phyloP scores from a whole-genome alignment of 2,329 filamentous ascomycete species.

The Exophiala oligosperma region DNA sequence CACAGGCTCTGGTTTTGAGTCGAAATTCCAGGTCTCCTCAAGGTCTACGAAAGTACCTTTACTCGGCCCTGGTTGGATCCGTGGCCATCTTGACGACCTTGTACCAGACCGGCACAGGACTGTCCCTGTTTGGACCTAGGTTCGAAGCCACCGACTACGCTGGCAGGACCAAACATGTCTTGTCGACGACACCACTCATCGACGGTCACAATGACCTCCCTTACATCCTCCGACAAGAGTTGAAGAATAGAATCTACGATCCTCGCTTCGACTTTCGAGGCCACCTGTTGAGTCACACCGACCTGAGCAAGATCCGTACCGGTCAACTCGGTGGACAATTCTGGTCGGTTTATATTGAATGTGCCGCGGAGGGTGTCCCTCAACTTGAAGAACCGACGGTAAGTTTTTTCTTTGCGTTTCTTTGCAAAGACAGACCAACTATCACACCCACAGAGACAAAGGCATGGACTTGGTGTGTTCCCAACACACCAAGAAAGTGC shows the following conservation, averaged over 20 bases:
- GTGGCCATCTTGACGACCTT: too few species aligned
- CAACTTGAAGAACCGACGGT: too few species aligned
- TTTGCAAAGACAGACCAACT: neutral
- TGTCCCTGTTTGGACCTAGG: neutral
- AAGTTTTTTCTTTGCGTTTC: too few species aligned
- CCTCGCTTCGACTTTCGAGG: neutral
- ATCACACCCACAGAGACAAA: too few species aligned
- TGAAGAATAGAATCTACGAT: constrained; percentile 34
- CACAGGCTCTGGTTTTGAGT: too few species aligned
- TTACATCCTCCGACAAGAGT: constrained; percentile 30
- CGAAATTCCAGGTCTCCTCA: too few species aligned
- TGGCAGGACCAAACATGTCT: neutral
- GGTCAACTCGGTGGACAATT: constrained; percentile 34
- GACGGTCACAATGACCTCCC: constrained; percentile 39
- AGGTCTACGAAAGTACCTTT: too few species aligned
- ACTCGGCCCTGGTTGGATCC: too few species aligned
- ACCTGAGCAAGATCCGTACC: constrained; percentile 29
- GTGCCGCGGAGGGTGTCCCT: constrained; percentile 2
- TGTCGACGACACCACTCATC: constrained; percentile 25
- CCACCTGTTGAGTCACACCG: constrained; percentile 28
- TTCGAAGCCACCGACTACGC: neutral
- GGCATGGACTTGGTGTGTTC: too few species aligned
- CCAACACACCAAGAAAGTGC: too few species aligned
- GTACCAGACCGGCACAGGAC: too few species aligned
- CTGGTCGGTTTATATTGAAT: constrained; percentile 34